These are phyloP conservation scores for Cystobasidium pallidum DNA, from an alignment of 1,284 basidiomycete genomes.

Conservation along the genomic window DNA sequence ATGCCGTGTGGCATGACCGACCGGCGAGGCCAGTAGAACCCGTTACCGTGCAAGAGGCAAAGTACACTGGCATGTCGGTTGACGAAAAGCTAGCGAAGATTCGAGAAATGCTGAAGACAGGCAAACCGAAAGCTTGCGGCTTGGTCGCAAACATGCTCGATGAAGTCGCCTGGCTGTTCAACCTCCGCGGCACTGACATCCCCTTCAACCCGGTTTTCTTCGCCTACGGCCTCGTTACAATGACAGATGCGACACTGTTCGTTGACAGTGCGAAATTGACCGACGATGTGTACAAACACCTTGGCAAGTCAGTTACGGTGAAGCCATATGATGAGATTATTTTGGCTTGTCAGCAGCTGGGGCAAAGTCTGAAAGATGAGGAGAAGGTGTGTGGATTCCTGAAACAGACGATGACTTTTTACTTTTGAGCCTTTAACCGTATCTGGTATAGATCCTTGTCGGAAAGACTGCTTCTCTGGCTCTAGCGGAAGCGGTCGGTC, in stretches of 20 bases:
- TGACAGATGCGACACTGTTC: conserved; percentile 71
- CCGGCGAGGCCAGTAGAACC: conserved; percentile 72
- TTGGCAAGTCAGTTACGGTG: conserved; percentile 67
- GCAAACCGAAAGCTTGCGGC: conserved; percentile 44
- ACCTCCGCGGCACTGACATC: conserved; percentile 89
- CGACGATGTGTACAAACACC: conserved; percentile 64
- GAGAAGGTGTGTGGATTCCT: conserved; percentile 43
- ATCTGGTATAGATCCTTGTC: conserved; percentile 65
- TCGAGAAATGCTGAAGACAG: conserved; percentile 64
- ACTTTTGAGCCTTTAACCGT: neutral
- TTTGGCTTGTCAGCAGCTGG: conserved; percentile 62
- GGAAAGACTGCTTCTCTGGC: conserved; percentile 76
- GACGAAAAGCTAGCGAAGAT: conserved; percentile 69
- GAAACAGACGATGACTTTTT: neutral
- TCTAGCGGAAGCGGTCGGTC: conserved; percentile 72
- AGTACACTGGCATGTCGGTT: conserved; percentile 71
- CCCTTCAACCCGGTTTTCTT: conserved; percentile 90
- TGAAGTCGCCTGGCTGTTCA: conserved; percentile 88
- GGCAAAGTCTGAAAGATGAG: conserved; percentile 57
- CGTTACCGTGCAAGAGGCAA: conserved; percentile 71
- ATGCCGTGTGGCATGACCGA: conserved; percentile 75
- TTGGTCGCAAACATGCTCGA: conserved; percentile 79
- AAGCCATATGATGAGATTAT: conserved; percentile 73
- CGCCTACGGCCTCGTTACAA: conserved; percentile 80
- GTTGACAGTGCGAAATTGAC: conserved; percentile 69